Evolutionary conservation across 441 rosid species (phyloP), one percentile per base, ranked within the genome.

Genomic region (Arabidopsis hybrid): DNA sequence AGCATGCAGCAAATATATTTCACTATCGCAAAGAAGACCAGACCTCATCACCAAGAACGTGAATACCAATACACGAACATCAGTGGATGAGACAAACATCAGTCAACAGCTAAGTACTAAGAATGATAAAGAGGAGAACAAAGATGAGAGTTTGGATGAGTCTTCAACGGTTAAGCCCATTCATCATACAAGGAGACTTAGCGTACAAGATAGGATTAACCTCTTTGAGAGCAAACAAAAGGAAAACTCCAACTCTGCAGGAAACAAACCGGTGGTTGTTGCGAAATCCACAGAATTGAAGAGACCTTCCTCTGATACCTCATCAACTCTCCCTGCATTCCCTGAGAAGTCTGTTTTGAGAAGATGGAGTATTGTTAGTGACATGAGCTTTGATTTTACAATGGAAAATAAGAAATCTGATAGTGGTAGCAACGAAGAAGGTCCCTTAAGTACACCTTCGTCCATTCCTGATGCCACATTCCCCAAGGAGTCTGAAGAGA

Each of bases 361-460:
- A 85, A 86, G 97, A 83, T 95, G 98, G 99, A 91, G 99, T 70
- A 88, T 92, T n/a, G 87, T 90, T 12, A 95, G 98, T 86, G 98
- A 91, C 69, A 87, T 90, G 96, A 91, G 91, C 86, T 82, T 93
- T 75, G 99, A 91, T 82, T 77, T 87, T 79, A 87, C 88, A 29
- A 80, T 62, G 77, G 96, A 90, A 47, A 88, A 76, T 81, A 91
- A 84, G 80, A 91, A 87, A 78, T 11, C 52, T 53, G 97, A 89
- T 10, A 64, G 59, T 75, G 70, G 99, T 65, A 88, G 89, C 78
- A 88, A 35, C 74, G 55, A 63, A 45, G 95, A 91, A 57, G 88
- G 89, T 80, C 93, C 88, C 53, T 72, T 79, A 77, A 71, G 81
- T 61, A 86, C 85, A 31, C 89, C 91, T 31, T 84, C 86, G 10